Base-by-base conservation (phyloP, 192 early-diverging fungal species). In the Coemansia nantahalensis region DNA sequence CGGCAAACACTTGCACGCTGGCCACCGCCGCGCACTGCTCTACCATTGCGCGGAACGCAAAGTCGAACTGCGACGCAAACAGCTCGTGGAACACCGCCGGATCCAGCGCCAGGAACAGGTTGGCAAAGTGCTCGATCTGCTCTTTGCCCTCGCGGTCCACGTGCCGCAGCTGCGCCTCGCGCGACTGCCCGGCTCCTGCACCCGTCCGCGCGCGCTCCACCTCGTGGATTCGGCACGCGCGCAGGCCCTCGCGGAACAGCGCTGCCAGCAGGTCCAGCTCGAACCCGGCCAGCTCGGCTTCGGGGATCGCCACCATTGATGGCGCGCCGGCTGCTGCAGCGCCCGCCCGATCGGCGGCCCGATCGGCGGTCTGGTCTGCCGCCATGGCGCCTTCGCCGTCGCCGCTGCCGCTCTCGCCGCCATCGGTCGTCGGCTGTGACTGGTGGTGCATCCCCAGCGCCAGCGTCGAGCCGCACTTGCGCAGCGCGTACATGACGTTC, bases 51-150 rank as follows among this genome's bases (percentile, higher is more conserved):
- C 93, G 84, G 58, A 96, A 93, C 7, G 95, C 81, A 48, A 80
- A 89, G 10, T 81, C 84, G 45, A 97, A 86, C 61, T 97, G 89
- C 11, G 89, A 87, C 7, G 88, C 77, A 54, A 96, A 92, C n/a
- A 96, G 86, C 64, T 98, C 95, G 61, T 98, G 94, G 65, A 95
- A 97, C 3, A 92, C 82, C 5, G 90, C 83, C 5, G 92, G 88
- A 49, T 97, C 92, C 13, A 96, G 60, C 28, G 77, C 65, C 10
- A 86, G 83, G 61, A 96, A 96, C 7, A 89, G 82, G 16, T 85
- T 83, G 2, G 90, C 84, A 83, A 99, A 96, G 33, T 82, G 82
- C 44, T 97, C 94, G 26, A 93, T 75, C 24, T 90, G 84, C 51
- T 99, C 94, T 58, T 97, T 97, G 51, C 90, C 93, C 33, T 91